Conservation (phyloP, 1,284 basidiomycete species). For the Tilletia indica region DNA sequence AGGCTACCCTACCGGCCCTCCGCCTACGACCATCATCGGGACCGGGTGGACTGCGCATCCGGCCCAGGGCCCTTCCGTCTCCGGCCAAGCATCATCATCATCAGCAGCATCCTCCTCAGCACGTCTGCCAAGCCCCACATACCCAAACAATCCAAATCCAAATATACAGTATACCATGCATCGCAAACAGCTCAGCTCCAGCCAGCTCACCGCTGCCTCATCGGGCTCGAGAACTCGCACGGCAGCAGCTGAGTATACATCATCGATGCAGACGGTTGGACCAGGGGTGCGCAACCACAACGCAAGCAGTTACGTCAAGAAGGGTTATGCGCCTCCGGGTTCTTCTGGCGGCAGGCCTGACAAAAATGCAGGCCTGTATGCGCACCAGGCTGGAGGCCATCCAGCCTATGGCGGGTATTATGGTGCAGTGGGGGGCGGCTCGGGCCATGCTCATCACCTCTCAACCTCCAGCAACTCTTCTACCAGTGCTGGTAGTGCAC, state of each 20-base stretch:
- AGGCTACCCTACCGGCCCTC: background rate
- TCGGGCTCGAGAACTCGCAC: background rate
- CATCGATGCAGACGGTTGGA: background rate
- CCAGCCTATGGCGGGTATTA: constrained; percentile 10
- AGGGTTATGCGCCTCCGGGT: background rate
- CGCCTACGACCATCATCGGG: background rate
- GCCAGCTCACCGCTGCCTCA: background rate
- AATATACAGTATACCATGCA: background rate
- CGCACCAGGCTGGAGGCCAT: constrained; percentile 15
- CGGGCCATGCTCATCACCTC: constrained; percentile 43
- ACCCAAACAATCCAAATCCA: background rate
- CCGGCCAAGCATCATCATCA: no score
- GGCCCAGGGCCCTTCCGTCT: background rate
- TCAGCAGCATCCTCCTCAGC: no score
- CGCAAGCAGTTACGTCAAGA: constrained; percentile 12
- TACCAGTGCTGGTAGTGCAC: constrained; percentile 28
- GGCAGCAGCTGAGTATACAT: background rate
- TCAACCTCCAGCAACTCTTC: constrained; percentile 31
- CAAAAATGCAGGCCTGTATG: background rate
- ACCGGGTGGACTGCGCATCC: constrained; percentile 3
- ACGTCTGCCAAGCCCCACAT: background rate
- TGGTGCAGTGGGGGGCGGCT: background rate
- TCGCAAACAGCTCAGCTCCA: background rate
- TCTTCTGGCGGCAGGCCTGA: background rate
- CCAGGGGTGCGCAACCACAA: background rate